A percentile compares a stretch with the other conserved stretches of the same genome.
phyloP scores from a whole-genome alignment of 371 early-diverging fungal genomes.

The Mucor lusitanicus region DNA sequence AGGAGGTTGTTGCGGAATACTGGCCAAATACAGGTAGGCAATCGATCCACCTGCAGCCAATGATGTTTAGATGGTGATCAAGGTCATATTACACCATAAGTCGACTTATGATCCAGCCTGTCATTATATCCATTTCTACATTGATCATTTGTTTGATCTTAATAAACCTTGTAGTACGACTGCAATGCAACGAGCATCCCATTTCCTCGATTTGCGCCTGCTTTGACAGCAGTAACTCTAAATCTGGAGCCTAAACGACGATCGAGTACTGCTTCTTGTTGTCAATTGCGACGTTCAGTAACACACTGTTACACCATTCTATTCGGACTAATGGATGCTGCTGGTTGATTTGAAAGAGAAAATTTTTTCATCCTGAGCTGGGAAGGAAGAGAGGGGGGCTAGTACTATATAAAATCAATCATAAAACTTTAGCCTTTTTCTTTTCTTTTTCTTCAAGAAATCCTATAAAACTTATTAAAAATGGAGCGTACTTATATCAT shows the following conservation, averaged over 20 bases:
- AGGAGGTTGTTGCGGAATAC: no score
- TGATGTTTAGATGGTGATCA: no score
- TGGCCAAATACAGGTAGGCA: no score
- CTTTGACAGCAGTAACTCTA: not conserved
- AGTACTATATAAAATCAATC: not conserved
- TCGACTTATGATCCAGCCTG: not conserved
- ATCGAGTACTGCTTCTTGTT: not conserved
- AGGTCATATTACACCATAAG: no score
- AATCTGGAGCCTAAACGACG: not conserved
- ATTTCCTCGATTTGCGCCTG: not conserved
- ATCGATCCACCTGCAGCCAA: no score
- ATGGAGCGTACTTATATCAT: conserved; percentile 33
- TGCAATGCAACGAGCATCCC: not conserved
- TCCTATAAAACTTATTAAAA: conserved; percentile 11
- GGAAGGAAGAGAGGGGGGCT: not conserved
- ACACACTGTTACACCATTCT: not conserved
- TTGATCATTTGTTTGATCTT: not conserved
- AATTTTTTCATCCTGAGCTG: not conserved
- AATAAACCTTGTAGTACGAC: no score
- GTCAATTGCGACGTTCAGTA: not conserved
- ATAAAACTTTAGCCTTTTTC: not conserved
- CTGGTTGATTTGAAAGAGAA: not conserved
- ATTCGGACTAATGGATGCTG: not conserved
- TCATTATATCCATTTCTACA: not conserved
- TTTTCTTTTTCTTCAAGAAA: not conserved